These are phyloP conservation scores for Vigna reflexopilosa DNA, from an alignment of 306 rosid species.

Conservation along the genomic window DNA sequence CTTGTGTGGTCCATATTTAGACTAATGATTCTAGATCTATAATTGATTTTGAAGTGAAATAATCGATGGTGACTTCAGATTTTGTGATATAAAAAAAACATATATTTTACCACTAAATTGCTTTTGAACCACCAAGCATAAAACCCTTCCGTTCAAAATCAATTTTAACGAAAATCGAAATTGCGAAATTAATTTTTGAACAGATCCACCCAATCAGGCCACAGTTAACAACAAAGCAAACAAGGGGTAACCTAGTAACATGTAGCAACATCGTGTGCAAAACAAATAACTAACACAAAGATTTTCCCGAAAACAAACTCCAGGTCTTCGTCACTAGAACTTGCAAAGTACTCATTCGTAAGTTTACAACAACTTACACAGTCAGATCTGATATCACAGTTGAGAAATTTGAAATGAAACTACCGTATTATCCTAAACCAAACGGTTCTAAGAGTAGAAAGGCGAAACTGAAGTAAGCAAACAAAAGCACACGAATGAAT, in stretches of 20 bases:
- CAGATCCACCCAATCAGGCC: neutral
- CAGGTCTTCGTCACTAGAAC: conserved; percentile 3
- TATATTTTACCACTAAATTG: neutral
- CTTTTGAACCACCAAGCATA: neutral
- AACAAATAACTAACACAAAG: neutral
- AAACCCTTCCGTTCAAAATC: neutral
- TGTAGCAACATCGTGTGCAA: neutral
- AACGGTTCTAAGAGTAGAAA: neutral
- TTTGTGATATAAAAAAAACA: neutral
- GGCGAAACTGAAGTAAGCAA: neutral
- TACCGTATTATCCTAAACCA: neutral
- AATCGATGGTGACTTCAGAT: neutral
- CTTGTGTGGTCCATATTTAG: neutral
- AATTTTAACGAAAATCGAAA: neutral
- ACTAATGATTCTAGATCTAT: neutral
- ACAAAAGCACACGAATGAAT: neutral
- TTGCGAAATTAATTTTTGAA: neutral
- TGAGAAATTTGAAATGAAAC: neutral
- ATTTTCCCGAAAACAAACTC: neutral
- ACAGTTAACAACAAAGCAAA: neutral
- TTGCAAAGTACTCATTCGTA: neutral
- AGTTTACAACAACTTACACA: neutral
- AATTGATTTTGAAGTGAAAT: neutral
- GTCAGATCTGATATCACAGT: conserved; percentile 34
- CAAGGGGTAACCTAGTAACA: neutral